phyloP scores from a whole-genome alignment of 495 filamentous ascomycete genomes.

The Tuber umbilicatum region DNA sequence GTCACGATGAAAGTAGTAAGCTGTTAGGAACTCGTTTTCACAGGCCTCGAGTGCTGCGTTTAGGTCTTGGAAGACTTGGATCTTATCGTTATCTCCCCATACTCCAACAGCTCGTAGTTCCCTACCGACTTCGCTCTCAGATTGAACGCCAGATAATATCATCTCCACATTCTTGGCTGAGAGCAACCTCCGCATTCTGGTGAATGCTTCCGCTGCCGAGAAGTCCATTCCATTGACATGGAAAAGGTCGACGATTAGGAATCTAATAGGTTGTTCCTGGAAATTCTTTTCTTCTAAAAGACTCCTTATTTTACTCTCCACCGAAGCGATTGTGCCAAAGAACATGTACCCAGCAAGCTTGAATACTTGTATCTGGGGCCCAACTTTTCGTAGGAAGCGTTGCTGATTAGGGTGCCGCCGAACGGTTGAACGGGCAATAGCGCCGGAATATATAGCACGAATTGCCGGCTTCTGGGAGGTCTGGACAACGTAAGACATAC shows the following conservation, averaged over 20 bases:
- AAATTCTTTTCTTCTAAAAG: constrained; percentile 79
- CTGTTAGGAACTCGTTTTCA: constrained; percentile 88
- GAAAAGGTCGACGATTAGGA: constrained; percentile 79
- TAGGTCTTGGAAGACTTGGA: constrained; percentile 76
- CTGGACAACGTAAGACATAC: constrained; percentile 82
- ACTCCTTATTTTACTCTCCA: constrained; percentile 76
- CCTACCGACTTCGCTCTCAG: constrained; percentile 65
- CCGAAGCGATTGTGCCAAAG: constrained; percentile 91
- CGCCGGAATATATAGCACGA: constrained; percentile 75
- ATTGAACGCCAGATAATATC: constrained; percentile 69
- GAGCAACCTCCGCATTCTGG: constrained; percentile 78
- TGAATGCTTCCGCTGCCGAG: constrained; percentile 90
- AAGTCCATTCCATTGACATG: constrained; percentile 91
- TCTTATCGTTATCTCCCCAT: constrained; percentile 57
- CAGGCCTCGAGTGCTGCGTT: constrained; percentile 90
- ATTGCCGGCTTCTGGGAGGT: constrained; percentile 82
- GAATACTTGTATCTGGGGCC: constrained; percentile 77
- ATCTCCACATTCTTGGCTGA: constrained; percentile 65
- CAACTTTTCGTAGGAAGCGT: constrained; percentile 74
- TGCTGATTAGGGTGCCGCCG: constrained; percentile 83
- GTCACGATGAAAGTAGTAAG: constrained; percentile 56
- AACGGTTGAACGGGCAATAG: constrained; percentile 82
- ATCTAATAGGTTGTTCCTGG: constrained; percentile 68
- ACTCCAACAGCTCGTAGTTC: constrained; percentile 75
- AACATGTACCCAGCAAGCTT: constrained; percentile 91